Conservation (phyloP, 768 basidiomycete species). For the Pleurotus cornucopiae region DNA sequence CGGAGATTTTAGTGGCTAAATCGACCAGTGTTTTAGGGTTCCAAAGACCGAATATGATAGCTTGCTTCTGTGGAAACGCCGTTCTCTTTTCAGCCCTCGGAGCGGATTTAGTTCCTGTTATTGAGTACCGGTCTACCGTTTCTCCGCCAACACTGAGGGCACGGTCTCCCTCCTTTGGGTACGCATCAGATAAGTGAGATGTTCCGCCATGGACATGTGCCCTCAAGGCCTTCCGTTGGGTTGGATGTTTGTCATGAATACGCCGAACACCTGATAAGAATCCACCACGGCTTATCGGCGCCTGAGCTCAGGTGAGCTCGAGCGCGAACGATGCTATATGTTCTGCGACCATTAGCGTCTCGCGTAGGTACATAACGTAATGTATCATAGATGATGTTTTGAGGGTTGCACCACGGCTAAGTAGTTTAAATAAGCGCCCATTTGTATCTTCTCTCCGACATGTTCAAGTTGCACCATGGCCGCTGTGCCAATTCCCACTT, state of each 20-base stretch:
- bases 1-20: slow-evolving; percentile 46
- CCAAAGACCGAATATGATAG: no score
- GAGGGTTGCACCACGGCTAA: background rate
- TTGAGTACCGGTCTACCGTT: background rate
- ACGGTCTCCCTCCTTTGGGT: slow-evolving; percentile 2
- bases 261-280: no score
- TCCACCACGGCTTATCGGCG: background rate
- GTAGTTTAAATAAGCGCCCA: background rate
- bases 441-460: no score
- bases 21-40: background rate
- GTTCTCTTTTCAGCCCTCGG: background rate
- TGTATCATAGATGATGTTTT: no score
- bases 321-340: no score
- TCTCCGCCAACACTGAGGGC: background rate
- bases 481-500: background rate
- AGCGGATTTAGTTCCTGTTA: background rate
- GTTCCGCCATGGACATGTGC: background rate
- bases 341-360: no score
- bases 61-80: no score
- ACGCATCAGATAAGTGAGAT: background rate
- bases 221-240: background rate
- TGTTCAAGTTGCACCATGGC: background rate
- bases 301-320: no score
- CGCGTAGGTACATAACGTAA: no score
- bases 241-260: no score